Evolutionary conservation across 164 flowering plant species (phyloP).

Genomic region (Buxus sempervirens): DNA sequence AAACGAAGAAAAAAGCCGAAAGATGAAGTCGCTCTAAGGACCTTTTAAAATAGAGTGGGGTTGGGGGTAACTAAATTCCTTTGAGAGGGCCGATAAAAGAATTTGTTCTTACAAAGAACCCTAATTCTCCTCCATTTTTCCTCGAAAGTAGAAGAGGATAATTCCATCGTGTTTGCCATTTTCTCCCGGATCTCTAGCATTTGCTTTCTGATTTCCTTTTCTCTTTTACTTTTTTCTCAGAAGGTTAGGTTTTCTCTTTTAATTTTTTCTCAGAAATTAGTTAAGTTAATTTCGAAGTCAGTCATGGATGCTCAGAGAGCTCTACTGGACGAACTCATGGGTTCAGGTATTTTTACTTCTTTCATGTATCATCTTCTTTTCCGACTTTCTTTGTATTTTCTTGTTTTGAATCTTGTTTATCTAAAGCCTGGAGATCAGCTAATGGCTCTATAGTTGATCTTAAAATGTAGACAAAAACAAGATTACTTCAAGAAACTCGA

Average conservation of each 20-base stretch:
- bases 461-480: neutral
- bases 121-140: too few relatives aligned
- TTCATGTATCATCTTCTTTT: neutral
- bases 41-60: too few relatives aligned
- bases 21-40: too few relatives aligned
- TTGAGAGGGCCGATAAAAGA: too few relatives aligned
- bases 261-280: neutral
- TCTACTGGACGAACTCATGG: conserved; percentile 95
- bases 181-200: too few relatives aligned
- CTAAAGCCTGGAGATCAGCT: neutral
- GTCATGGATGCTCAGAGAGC: conserved; percentile 97
- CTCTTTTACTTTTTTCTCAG: neutral
- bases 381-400: neutral
- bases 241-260: too few relatives aligned
- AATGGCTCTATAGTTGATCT: neutral
- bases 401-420: neutral
- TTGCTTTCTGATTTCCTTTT: neutral
- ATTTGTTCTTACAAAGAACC: too few relatives aligned
- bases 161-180: too few relatives aligned
- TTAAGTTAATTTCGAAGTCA: conserved; percentile 1
- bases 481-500: neutral
- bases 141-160: too few relatives aligned
- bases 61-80: too few relatives aligned
- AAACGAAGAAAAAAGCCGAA: too few relatives aligned
- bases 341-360: conserved; percentile 58